Percentiles rank a stretch among this genome's conserved stretches.
phyloP scores from a whole-genome alignment of 1,284 basidiomycete genomes.

The Melanopsichium pennsylvanicum region DNA sequence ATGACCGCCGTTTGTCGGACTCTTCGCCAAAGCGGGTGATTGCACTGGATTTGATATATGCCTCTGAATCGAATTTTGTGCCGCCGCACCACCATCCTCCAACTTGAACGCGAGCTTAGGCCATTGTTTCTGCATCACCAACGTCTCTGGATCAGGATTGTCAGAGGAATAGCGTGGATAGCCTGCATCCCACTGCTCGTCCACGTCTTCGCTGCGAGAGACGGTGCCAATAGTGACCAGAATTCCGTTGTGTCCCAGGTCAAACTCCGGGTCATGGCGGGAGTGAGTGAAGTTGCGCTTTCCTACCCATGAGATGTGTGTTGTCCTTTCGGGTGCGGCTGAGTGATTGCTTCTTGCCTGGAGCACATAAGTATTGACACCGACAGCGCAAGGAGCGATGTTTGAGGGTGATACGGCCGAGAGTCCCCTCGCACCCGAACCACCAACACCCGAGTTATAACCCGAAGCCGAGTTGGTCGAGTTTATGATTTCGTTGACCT shows the following conservation, averaged over 20 bases:
- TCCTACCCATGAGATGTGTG: slow-evolving; percentile 19
- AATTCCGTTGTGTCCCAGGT: slow-evolving; percentile 14
- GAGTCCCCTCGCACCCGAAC: neutral
- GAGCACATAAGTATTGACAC: slow-evolving; percentile 21
- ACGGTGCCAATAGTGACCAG: slow-evolving; percentile 37
- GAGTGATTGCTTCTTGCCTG: slow-evolving; percentile 13
- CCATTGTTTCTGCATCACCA: slow-evolving; percentile 28
- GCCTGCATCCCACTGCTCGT: slow-evolving; percentile 14
- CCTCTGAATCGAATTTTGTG: too few relatives aligned
- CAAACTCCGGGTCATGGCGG: slow-evolving; percentile 2
- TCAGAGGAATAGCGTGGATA: slow-evolving; percentile 42
- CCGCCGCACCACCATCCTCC: too few relatives aligned
- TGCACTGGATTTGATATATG: too few relatives aligned
- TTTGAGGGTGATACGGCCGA: neutral
- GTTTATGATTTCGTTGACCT: slow-evolving; percentile 41
- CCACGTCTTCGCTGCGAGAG: slow-evolving; percentile 19
- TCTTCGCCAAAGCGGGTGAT: too few relatives aligned
- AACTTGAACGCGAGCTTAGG: slow-evolving; percentile 4
- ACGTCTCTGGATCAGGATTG: slow-evolving; percentile 19
- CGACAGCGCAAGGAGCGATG: neutral
- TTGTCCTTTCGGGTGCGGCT: slow-evolving; percentile 1
- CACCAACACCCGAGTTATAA: slow-evolving; percentile 4
- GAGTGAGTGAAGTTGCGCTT: slow-evolving; percentile 1
- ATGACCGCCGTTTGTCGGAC: too few relatives aligned
- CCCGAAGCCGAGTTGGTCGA: slow-evolving; percentile 16